Base-by-base conservation (phyloP, 306 rosid species). In the Urtica urens region DNA sequence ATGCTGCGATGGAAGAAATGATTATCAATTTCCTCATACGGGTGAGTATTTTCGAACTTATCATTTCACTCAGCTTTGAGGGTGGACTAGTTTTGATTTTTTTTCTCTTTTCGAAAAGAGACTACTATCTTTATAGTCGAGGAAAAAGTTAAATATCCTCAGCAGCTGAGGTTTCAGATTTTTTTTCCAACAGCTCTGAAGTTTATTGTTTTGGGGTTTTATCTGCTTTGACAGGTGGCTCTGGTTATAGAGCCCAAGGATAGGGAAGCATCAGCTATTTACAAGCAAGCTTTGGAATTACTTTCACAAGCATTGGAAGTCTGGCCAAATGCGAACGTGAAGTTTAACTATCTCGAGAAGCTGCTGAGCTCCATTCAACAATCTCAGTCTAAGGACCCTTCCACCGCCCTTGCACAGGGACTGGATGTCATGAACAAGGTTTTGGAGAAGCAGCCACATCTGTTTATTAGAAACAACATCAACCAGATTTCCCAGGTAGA, bases 1-100 rank as follows among this genome's bases (percentile, higher is more conserved):
- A 92, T 79, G 99, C 99, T 70, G 99, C 99, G 19, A 92, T 85
- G 99, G 99, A 92, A 69, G 99, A 92, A 72, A 85, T 92, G 96
- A 85, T 92, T 48, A 92, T 92, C 66, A 92, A 85, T 55, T 92
- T 92, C 64, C 87, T 92, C 38, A 92, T 92, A 51, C 76, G 96
- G 81, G 99, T 92, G 65, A 63, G 96, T 44, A 40, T 71, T 50
- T 51, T 52, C 66, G 58, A 57, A 27, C 59, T 51, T 46, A 1
- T 38, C 39, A 43, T 55, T 59, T 60, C 20, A 58, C 37, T 22
- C 44, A 26, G 35, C 48, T 44, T 35, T 53, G 47, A 39, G 47
- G 10, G 10, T 4, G 6, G 33, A 28, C 4, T 28, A 28, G 4
- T 28, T 28, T 28, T 28, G 10, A 28, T 4, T 28, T 4, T 28